A percentile compares a stretch with the other conserved stretches of the same genome.
phyloP scores from a whole-genome alignment of 2,329 filamentous ascomycete species.

The Ceratocystis colombiana region DNA sequence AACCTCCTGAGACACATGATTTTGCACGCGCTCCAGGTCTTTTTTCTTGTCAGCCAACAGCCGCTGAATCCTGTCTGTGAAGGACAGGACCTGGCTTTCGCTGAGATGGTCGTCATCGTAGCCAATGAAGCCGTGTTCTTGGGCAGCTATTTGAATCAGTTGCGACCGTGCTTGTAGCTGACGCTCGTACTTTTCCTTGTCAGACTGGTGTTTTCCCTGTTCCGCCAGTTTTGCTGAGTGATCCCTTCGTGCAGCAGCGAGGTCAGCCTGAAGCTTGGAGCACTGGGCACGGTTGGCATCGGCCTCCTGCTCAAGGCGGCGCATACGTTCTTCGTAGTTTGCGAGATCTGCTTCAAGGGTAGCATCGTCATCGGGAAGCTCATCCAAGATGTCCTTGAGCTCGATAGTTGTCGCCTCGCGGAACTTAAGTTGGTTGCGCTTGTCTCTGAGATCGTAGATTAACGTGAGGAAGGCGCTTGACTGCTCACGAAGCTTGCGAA shows the following conservation, averaged over 20 bases:
- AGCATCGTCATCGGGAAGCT: slow-evolving; percentile 68
- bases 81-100: slow-evolving; percentile 61
- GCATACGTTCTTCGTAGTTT: slow-evolving; percentile 67
- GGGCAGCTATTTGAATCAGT: slow-evolving; percentile 68
- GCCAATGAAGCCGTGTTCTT: slow-evolving; percentile 67
- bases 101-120: slow-evolving; percentile 65
- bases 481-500: slow-evolving; percentile 58
- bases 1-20: slow-evolving; percentile 63
- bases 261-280: slow-evolving; percentile 47
- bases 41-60: slow-evolving; percentile 68
- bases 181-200: slow-evolving; percentile 77
- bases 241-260: slow-evolving; percentile 38
- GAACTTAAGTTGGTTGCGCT: slow-evolving; percentile 61
- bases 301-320: slow-evolving; percentile 53
- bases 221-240: slow-evolving; percentile 50
- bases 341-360: slow-evolving; percentile 61
- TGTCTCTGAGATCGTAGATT: slow-evolving; percentile 63
- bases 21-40: slow-evolving; percentile 62
- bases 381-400: slow-evolving; percentile 60
- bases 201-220: slow-evolving; percentile 69
- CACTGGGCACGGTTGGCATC: slow-evolving; percentile 55
- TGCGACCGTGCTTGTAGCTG: slow-evolving; percentile 61
- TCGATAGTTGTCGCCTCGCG: slow-evolving; percentile 61
- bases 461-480: slow-evolving; percentile 65
- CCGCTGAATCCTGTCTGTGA: slow-evolving; percentile 67